Evolutionary conservation across 257 asterid species (phyloP).

Genomic region (Solanum acaule): DNA sequence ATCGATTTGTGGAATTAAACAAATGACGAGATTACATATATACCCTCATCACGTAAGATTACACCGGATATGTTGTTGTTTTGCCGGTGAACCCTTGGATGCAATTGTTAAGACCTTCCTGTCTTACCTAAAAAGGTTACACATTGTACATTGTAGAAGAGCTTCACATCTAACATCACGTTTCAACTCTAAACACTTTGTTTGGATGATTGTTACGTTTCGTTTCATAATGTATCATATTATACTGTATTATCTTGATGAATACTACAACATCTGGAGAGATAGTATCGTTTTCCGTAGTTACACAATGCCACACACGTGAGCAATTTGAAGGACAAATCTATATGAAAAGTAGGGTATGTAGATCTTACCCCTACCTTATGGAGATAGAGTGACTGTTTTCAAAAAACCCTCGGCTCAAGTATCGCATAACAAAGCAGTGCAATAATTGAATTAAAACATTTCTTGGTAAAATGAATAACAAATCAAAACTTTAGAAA

Average conservation of each 20-base stretch:
- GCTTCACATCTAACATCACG: neutral
- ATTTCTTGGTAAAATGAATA: neutral
- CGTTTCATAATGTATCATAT: neutral
- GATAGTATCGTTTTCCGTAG: neutral
- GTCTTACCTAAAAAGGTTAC: neutral
- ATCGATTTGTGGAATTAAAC: too few species aligned
- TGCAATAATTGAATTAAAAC: neutral
- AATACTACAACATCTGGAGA: neutral
- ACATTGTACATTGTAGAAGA: neutral
- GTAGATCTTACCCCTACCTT: neutral
- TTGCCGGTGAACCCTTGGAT: neutral
- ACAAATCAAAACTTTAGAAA: neutral
- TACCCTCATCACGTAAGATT: neutral
- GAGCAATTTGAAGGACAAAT: neutral
- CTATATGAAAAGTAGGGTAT: neutral
- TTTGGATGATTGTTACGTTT: neutral
- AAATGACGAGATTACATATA: too few species aligned
- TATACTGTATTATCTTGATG: neutral
- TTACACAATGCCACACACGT: neutral
- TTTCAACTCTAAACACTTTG: neutral
- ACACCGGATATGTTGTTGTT: neutral
- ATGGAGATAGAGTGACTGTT: neutral
- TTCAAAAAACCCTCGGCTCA: neutral
- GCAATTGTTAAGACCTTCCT: neutral
- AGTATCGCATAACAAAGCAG: neutral